Conservation (phyloP, 495 filamentous ascomycete species). For the Chaetomidium leptoderma region DNA sequence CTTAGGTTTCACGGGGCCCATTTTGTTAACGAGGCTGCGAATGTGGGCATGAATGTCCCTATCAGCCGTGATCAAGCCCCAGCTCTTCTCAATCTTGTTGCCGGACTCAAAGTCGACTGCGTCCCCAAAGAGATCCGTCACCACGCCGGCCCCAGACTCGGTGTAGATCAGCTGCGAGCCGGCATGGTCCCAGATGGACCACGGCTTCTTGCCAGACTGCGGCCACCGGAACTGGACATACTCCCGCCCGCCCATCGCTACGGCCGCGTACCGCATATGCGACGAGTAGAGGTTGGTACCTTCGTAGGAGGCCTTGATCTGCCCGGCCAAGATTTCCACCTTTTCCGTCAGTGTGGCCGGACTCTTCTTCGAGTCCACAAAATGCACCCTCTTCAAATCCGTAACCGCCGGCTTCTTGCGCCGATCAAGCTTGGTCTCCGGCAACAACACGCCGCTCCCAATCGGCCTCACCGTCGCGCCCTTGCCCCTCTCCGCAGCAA, state of each 20-base stretch:
- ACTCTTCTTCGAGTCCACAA: slow-evolving; percentile 43
- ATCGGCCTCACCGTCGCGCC: slow-evolving; percentile 50
- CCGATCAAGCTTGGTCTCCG: slow-evolving; percentile 27
- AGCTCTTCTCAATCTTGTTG: slow-evolving; percentile 28
- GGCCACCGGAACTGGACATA: slow-evolving; percentile 28
- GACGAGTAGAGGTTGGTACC: slow-evolving; percentile 52
- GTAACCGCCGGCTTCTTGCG: slow-evolving; percentile 14
- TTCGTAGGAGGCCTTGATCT: slow-evolving; percentile 42
- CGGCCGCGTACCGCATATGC: slow-evolving; percentile 57
- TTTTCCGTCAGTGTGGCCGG: slow-evolving; percentile 42
- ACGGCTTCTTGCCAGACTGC: slow-evolving; percentile 3
- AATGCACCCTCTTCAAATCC: slow-evolving; percentile 39
- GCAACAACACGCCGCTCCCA: slow-evolving; percentile 32
- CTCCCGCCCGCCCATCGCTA: slow-evolving; percentile 43
- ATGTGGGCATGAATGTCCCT: slow-evolving; percentile 27
- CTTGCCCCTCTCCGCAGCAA: slow-evolving; percentile 50
- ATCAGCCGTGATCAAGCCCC: slow-evolving; percentile 29
- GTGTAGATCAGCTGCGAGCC: slow-evolving; percentile 56
- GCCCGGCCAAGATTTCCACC: slow-evolving; percentile 45
- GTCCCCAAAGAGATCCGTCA: slow-evolving; percentile 52
- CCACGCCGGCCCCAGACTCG: slow-evolving; percentile 49
- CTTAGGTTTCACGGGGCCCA: no score
- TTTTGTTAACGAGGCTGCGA: no score
- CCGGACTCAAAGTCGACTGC: slow-evolving; percentile 39
- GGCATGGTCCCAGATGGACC: slow-evolving; percentile 57